These are phyloP conservation scores for Trebouxia gelatinosa DNA, from an alignment of 163 green algal species.

Conservation along the genomic window DNA sequence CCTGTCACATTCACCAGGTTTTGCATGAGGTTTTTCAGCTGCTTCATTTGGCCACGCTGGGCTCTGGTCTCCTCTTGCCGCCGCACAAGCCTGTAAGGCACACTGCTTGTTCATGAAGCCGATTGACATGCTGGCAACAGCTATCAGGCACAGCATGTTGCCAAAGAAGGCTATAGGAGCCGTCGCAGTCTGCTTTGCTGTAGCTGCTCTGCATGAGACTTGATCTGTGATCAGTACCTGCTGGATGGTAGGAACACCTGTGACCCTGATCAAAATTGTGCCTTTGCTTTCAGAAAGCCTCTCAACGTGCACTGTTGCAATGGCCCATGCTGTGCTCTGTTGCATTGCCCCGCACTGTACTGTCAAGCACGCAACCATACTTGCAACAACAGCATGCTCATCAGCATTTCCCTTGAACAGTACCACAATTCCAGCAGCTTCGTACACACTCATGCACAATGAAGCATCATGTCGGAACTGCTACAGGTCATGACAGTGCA, in stretches of 20 bases:
- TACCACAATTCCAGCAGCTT: too few species aligned
- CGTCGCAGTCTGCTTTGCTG: neutral
- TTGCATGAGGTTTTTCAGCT: conserved; percentile 50
- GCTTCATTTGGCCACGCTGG: conserved; percentile 43
- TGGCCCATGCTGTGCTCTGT: too few species aligned
- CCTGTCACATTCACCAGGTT: conserved; percentile 40
- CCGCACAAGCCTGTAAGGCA: conserved; percentile 35
- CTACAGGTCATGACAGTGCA: too few species aligned
- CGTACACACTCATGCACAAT: too few species aligned
- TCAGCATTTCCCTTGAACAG: too few species aligned
- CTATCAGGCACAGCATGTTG: neutral
- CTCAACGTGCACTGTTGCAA: neutral
- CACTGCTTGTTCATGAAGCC: too few species aligned
- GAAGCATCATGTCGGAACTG: too few species aligned
- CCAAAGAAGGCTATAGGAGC: neutral
- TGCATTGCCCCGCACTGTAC: too few species aligned
- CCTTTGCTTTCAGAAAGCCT: neutral
- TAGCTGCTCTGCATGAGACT: neutral
- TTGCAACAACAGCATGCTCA: too few species aligned
- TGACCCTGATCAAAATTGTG: neutral
- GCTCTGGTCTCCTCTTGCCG: conserved; percentile 36
- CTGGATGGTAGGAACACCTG: neutral
- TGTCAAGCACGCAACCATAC: too few species aligned
- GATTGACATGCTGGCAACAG: neutral
- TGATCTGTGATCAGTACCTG: neutral